Evolutionary conservation across 345 rosid species (phyloP), one percentile per base, ranked within the genome.

Genomic region (Triadica sebifera): DNA sequence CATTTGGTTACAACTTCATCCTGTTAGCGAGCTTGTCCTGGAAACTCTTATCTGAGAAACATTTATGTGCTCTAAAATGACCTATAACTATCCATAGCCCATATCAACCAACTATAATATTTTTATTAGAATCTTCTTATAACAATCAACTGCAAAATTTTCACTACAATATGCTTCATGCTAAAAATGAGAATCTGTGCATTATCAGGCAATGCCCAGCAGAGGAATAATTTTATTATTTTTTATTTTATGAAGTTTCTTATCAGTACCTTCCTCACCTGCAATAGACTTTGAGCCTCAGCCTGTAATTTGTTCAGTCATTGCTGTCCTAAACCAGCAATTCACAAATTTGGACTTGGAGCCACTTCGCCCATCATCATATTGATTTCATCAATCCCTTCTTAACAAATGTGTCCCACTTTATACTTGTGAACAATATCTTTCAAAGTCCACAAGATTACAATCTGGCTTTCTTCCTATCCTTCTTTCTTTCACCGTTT

Each of bases 371-470:
- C 43, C 6, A 24, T n/a, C 72, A 64, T n/a, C 52, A 6, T 55
- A 59, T 64, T 74, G 57, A 56, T 16, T 25, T 72, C 74, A 62
- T 58, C 56, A 15, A 60, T 69, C 59, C 69, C 71, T 59, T 71
- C 78, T 73, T 41, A 64, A 75, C 56, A 51, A 62, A 46, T 24
- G 29, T 29, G 55, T 38, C 71, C 78, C 46, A 70, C 71, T 77
- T 59, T 74, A 41, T 82, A 78, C 25, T 73, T 65, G 73, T 90
- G 90, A 74, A 89, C 93, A 57, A 87, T 87, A 68, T 86, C 78
- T 16, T 86, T 87, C 88, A n/a, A 90, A 79, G 78, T 90, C 90
- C 25, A 87, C 80, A 20, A 90, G 93, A 77, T 84, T 75, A 70
- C 91, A 89, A 17, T 84, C 86, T 0, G 91, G 93, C 3, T 79